Base-by-base conservation (phyloP, 2,329 filamentous ascomycete species). In the Sphaerulina populicola region DNA sequence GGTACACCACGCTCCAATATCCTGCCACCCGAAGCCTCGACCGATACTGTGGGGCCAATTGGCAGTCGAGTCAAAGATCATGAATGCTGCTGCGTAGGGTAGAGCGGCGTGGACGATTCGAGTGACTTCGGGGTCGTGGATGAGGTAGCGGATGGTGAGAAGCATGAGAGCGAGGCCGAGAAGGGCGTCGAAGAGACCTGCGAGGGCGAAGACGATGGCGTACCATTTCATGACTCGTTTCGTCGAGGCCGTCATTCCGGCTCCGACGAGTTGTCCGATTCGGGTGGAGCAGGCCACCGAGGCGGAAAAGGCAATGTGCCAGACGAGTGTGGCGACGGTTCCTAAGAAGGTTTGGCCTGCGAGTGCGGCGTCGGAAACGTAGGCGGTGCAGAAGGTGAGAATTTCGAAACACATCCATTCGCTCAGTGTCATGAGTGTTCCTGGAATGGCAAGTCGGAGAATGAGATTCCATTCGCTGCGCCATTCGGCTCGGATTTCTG, bases 261-360 rank as follows among this genome's bases (percentile, higher is more conserved):
- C 66, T 29, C 69, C 69, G 38, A 71, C 65, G 5, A 71, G 59
- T 48, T 70, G 69, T 15, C 68, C 69, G 7, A 71, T 51, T 1
- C 69, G 63, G 3, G 69, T 71, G 45, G 62, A 66, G 9, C 68
- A 68, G 12, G 67, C 68, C 12, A 70, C 64, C 10, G 66, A 65
- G 14, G 69, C 67, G 6, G 66, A 67, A 51, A 71, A 71, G 0
- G 69, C 68, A 5, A 71, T 64, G 52, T 71, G 69, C 52, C 66
- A 71, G 40, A 70, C 66, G n/a, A 66, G 59, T 11, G 66, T 63
- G 6, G 64, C 65, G 2, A 53, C 56, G 29, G 55, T 54, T 6
- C 49, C 49, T 6, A 59, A 49, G 31, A 54, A 59, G 0, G 53
- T 57, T 23, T 59, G 61, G 3, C 56, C 61, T 11, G 61, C 61